phyloP scores from a whole-genome alignment of 139 green algal genomes.

The Chlorella sp. region DNA sequence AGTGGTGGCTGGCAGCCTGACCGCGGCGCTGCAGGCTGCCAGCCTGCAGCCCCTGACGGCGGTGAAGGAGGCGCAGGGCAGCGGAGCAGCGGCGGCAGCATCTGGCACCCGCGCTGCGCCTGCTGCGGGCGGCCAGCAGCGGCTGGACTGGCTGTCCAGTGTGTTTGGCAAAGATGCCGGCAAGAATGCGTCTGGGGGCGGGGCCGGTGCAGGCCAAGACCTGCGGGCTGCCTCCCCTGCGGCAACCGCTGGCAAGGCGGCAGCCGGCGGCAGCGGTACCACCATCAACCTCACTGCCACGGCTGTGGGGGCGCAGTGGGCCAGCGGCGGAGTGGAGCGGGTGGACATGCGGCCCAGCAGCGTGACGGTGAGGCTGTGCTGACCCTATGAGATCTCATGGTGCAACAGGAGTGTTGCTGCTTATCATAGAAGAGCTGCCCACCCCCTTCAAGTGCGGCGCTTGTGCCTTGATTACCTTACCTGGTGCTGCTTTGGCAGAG shows the following conservation, averaged over 20 bases:
- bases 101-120: neutral
- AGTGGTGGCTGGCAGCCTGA: neutral
- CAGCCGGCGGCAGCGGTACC: neutral
- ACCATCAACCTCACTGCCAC: slow-evolving; percentile 18
- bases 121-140: neutral
- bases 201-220: neutral
- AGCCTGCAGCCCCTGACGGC: neutral
- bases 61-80: no score
- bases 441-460: no score
- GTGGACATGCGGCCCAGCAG: slow-evolving; percentile 28
- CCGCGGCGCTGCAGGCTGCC: neutral
- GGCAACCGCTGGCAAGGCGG: neutral
- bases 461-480: no score
- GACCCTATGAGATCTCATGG: no score
- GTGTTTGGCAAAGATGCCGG: slow-evolving; percentile 22
- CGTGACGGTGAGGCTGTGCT: slow-evolving; percentile 32
- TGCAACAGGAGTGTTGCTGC: no score
- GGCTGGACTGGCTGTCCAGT: slow-evolving; percentile 26
- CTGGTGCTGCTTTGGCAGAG: no score
- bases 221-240: neutral
- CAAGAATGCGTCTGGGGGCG: neutral
- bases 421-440: no score
- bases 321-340: neutral
- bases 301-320: neutral
- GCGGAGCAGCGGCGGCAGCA: neutral